These are phyloP conservation scores for Chlamydomonas eustigma DNA, from an alignment of 139 green algal genomes.

Conservation along the genomic window DNA sequence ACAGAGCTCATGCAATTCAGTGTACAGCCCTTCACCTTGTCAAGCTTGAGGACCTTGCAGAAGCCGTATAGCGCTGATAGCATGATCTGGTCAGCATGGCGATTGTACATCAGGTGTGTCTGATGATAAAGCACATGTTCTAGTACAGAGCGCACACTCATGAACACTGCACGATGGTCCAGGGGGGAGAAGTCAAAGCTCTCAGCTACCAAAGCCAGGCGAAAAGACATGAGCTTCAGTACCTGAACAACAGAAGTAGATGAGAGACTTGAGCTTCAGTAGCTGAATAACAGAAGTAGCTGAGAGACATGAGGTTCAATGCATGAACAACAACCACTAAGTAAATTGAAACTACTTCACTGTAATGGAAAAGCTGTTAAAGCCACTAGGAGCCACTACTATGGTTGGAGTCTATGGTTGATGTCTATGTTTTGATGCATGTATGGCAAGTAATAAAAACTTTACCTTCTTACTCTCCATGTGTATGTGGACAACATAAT, in stretches of 20 bases:
- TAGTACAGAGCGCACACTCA: constrained; percentile 35
- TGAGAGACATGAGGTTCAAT: no score
- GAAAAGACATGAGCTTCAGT: constrained; percentile 49
- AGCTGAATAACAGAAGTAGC: no score
- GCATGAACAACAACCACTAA: no score
- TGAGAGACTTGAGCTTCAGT: no score
- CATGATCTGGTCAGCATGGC: constrained; percentile 89
- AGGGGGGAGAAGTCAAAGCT: constrained; percentile 38
- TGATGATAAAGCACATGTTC: constrained; percentile 65
- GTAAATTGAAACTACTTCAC: no score
- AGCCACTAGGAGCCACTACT: no score
- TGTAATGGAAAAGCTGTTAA: no score
- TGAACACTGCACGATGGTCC: constrained; percentile 15
- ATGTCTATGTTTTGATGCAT: no score
- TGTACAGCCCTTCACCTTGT: constrained; percentile 13
- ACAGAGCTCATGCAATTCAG: no score
- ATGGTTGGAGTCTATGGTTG: no score
- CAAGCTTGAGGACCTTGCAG: constrained; percentile 74
- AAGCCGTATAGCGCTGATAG: constrained; percentile 84
- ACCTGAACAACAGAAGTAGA: constrained; percentile 25
- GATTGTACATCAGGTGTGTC: constrained; percentile 80
- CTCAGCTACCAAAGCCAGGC: constrained; percentile 31
- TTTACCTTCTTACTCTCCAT: no score
- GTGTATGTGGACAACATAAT: neutral
- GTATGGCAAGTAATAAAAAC: no score